Conservation (phyloP, 192 early-diverging fungal species). For the Cetraspora pellucida region DNA sequence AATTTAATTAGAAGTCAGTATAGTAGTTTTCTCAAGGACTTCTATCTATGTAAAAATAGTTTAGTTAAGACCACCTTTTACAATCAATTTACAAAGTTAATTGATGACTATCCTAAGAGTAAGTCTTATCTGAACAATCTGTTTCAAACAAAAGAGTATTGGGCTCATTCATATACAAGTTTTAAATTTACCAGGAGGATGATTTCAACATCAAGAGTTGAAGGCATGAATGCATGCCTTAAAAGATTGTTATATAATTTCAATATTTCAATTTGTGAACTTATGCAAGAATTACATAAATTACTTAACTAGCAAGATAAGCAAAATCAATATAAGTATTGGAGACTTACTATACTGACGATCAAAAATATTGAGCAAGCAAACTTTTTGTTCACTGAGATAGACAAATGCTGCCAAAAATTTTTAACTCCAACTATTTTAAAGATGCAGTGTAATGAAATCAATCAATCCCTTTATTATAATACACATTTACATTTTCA, state of each 20-base stretch:
- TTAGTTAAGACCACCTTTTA: too few relatives aligned
- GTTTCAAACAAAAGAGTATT: background rate
- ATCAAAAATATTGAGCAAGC: background rate
- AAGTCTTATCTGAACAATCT: too few relatives aligned
- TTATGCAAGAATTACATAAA: background rate
- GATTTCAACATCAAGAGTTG: background rate
- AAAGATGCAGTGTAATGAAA: background rate
- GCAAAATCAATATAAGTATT: background rate
- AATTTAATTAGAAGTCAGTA: background rate
- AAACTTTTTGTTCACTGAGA: background rate
- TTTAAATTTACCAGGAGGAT: background rate
- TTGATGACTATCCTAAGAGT: too few relatives aligned
- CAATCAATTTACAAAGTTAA: too few relatives aligned
- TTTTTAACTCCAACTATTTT: background rate
- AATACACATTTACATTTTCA: too few relatives aligned
- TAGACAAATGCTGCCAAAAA: background rate
- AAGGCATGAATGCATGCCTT: background rate
- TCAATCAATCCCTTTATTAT: background rate
- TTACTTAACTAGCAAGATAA: background rate
- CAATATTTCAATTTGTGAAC: background rate
- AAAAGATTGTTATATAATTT: background rate
- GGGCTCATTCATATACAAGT: background rate
- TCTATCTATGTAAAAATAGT: background rate
- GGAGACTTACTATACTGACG: background rate
- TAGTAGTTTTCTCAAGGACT: background rate